phyloP scores from a whole-genome alignment of 2,329 filamentous ascomycete genomes.

The Diaporthe humulicola region DNA sequence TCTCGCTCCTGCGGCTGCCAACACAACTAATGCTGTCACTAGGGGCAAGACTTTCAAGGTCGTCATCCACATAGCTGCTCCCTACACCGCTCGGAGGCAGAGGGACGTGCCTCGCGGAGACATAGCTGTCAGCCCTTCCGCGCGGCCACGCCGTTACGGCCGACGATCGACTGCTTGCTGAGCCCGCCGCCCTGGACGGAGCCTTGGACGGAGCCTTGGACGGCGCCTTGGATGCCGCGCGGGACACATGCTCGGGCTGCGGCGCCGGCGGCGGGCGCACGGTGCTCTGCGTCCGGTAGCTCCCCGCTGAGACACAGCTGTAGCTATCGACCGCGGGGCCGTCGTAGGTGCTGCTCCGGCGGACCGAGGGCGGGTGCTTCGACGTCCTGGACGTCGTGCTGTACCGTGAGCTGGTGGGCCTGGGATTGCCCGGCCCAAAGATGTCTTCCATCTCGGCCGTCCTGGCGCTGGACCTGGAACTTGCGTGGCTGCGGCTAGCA shows the following conservation, averaged over 20 bases:
- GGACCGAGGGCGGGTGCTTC: conserved; percentile 39
- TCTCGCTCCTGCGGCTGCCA: conserved; percentile 56
- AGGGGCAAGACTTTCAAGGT: conserved; percentile 67
- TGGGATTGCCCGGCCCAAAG: conserved; percentile 39
- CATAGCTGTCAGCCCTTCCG: conserved; percentile 43
- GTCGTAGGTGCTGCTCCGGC: conserved; percentile 47
- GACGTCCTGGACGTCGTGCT: conserved; percentile 20
- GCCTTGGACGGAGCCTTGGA: conserved; percentile 46
- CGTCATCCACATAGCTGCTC: conserved; percentile 60
- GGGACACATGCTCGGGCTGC: conserved; percentile 42
- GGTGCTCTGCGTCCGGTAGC: conserved; percentile 53
- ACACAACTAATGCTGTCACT: conserved; percentile 74
- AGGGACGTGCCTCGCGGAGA: conserved; percentile 52
- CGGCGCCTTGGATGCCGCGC: conserved; percentile 44
- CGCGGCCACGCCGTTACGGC: conserved; percentile 43
- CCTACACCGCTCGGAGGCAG: conserved; percentile 58
- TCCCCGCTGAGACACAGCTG: conserved; percentile 60
- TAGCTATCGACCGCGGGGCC: conserved; percentile 51
- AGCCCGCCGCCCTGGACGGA: neutral
- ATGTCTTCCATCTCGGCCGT: conserved; percentile 42
- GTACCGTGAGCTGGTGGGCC: conserved; percentile 43
- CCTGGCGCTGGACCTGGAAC: conserved; percentile 51
- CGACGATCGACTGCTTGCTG: conserved; percentile 46
- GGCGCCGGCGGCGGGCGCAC: conserved; percentile 46
- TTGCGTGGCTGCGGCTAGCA: conserved; percentile 57